Percentiles rank a stretch among this genome's conserved stretches.
Evolutionary conservation across 768 basidiomycete species (phyloP).

Genomic region (Suillus paluster): DNA sequence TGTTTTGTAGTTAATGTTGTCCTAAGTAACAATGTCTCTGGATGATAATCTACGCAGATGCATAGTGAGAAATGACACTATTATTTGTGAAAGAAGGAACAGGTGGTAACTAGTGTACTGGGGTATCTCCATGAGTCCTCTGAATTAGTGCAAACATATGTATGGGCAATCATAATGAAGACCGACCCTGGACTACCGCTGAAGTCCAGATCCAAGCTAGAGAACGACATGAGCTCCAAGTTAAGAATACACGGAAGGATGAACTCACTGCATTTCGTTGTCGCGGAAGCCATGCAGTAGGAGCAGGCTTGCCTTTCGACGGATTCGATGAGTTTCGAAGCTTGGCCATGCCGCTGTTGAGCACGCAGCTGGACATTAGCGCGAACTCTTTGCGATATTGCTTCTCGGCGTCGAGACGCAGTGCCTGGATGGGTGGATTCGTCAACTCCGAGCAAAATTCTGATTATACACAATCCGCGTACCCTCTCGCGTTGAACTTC

Average conservation of each 20-base stretch:
- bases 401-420: constrained; percentile 55
- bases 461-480: neutral
- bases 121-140: constrained; percentile 19
- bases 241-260: neutral
- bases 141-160: neutral
- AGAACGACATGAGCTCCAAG: neutral
- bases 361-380: constrained; percentile 78
- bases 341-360: constrained; percentile 67
- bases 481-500: constrained; percentile 66
- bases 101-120: constrained; percentile 18
- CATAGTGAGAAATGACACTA: neutral
- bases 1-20: too few relatives aligned
- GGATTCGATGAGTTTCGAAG: constrained; percentile 63
- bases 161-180: neutral
- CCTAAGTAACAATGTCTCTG: too few relatives aligned
- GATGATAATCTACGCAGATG: neutral
- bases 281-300: constrained; percentile 71
- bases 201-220: constrained; percentile 35
- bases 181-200: constrained; percentile 23
- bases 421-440: constrained; percentile 39
- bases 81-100: constrained; percentile 14
- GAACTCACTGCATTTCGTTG: constrained; percentile 56
- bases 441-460: neutral
- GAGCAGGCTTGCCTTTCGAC: constrained; percentile 49
- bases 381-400: constrained; percentile 79